These are phyloP conservation scores for Gaeumannomyces tritici DNA, from an alignment of 2,329 filamentous ascomycete species.

Conservation along the genomic window DNA sequence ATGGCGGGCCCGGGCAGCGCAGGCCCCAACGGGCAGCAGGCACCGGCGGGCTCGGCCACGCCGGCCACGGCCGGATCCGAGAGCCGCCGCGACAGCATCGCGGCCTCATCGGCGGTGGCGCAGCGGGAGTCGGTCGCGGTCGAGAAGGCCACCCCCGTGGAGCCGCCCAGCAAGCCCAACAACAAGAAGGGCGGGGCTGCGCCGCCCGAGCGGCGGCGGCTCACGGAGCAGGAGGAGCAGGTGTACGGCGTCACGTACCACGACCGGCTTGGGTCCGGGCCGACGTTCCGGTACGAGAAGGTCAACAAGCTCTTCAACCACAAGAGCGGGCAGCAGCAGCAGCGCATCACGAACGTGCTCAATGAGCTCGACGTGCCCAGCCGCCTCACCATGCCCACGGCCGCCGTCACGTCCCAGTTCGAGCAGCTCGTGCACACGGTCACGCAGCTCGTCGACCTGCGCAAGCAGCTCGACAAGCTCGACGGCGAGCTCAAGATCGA, in stretches of 20 bases:
- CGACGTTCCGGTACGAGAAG: constrained; percentile 81
- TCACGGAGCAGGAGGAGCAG: constrained; percentile 65
- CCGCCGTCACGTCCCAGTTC: constrained; percentile 60
- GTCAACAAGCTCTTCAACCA: constrained; percentile 70
- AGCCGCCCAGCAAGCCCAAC: constrained; percentile 18
- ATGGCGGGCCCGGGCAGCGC: constrained; percentile 30
- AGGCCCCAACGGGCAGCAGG: constrained; percentile 18
- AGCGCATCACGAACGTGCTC: constrained; percentile 64
- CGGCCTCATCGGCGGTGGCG: constrained; percentile 21
- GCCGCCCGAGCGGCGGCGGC: constrained; percentile 53
- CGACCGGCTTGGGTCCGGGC: constrained; percentile 76
- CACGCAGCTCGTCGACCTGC: constrained; percentile 58
- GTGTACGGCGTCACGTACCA: constrained; percentile 79
- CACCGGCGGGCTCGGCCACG: constrained; percentile 35
- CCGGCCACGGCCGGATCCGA: constrained; percentile 13
- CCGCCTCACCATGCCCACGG: constrained; percentile 65
- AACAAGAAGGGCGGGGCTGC: constrained; percentile 40
- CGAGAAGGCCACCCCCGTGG: constrained; percentile 24
- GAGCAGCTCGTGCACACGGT: constrained; percentile 62
- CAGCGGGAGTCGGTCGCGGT: constrained; percentile 36
- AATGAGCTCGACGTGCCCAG: constrained; percentile 62
- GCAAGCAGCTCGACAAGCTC: constrained; percentile 68
- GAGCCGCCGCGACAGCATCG: constrained; percentile 28
- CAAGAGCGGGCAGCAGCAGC: constrained; percentile 66
- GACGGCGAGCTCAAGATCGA: constrained; percentile 59